These are phyloP conservation scores for Trichoderma orchidacearum DNA, from an alignment of 495 filamentous ascomycete species.

Conservation along the genomic window DNA sequence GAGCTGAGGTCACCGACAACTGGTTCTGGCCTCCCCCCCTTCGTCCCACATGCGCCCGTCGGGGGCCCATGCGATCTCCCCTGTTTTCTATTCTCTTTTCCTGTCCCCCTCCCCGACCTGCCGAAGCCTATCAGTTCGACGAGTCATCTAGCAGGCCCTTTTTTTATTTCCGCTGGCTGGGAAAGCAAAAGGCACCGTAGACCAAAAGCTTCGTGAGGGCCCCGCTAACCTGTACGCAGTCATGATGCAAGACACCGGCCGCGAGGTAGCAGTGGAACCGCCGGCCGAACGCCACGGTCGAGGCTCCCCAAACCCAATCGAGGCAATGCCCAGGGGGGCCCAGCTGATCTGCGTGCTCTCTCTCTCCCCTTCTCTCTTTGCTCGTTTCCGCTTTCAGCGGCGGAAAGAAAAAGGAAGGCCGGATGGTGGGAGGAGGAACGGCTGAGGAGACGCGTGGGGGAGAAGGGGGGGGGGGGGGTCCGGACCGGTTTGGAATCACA, in stretches of 20 bases:
- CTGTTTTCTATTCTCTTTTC: too few relatives aligned
- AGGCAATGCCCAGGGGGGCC: not conserved
- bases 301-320: not conserved
- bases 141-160: not conserved
- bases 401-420: too few relatives aligned
- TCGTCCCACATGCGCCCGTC: not conserved
- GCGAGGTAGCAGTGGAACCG: not conserved
- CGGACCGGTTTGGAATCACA: not conserved
- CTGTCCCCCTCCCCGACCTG: not conserved
- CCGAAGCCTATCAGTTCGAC: not conserved
- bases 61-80: too few relatives aligned
- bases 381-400: too few relatives aligned
- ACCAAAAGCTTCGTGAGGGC: not conserved
- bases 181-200: too few relatives aligned
- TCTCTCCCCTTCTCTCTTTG: too few relatives aligned
- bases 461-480: too few relatives aligned
- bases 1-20: not conserved
- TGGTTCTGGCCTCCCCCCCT: not conserved
- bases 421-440: too few relatives aligned
- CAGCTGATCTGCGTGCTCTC: too few relatives aligned
- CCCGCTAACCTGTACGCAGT: not conserved
- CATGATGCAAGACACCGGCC: slow-evolving; percentile 1
- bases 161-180: too few relatives aligned
- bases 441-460: too few relatives aligned
- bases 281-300: not conserved